A percentile compares a stretch with the other conserved stretches of the same genome.
These are phyloP conservation scores for Verticillium zaregamsianum DNA, from an alignment of 2,329 filamentous ascomycete species.

Conservation along the genomic window DNA sequence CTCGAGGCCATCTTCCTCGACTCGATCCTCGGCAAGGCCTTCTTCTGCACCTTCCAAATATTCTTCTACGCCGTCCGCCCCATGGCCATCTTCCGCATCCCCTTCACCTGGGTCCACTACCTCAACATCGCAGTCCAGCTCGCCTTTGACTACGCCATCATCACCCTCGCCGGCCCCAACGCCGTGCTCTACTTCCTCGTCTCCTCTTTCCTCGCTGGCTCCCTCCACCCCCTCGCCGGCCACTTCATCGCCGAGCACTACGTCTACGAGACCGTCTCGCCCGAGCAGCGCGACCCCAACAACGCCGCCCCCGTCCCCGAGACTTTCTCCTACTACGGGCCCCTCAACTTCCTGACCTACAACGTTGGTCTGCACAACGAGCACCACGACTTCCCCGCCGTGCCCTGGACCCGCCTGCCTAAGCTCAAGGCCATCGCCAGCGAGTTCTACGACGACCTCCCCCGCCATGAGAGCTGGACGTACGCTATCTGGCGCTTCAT, in stretches of 20 bases:
- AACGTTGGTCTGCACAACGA: slow-evolving; percentile 98
- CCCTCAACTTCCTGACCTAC: slow-evolving; percentile 88
- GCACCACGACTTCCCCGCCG: slow-evolving; percentile 96
- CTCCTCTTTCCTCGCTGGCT: slow-evolving; percentile 90
- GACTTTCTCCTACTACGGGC: slow-evolving; percentile 95
- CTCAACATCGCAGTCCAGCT: slow-evolving; percentile 78
- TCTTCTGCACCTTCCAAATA: slow-evolving; percentile 99
- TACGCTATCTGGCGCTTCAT: slow-evolving; percentile 96
- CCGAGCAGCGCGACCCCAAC: slow-evolving; percentile 50
- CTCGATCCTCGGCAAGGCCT: slow-evolving; percentile 92
- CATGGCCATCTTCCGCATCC: slow-evolving; percentile 88
- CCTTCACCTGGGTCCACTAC: slow-evolving; percentile 79
- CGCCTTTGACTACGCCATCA: slow-evolving; percentile 69
- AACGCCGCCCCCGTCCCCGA: slow-evolving; percentile 72
- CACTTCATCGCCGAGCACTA: slow-evolving; percentile 99
- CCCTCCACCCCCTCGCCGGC: slow-evolving; percentile 87
- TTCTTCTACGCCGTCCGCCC: slow-evolving; percentile 96
- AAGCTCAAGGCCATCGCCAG: slow-evolving; percentile 72
- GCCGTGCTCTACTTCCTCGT: slow-evolving; percentile 79
- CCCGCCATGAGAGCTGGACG: slow-evolving; percentile 84
- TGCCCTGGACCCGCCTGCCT: slow-evolving; percentile 88
- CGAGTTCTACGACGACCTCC: slow-evolving; percentile 89
- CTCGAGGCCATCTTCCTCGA: slow-evolving; percentile 91
- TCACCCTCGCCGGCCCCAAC: slow-evolving; percentile 55
- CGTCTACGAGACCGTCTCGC: slow-evolving; percentile 64